Evolutionary conservation across 2,329 filamentous ascomycete species (phyloP), one percentile per base, ranked within the genome.

Genomic region (Fusarium sp.): DNA sequence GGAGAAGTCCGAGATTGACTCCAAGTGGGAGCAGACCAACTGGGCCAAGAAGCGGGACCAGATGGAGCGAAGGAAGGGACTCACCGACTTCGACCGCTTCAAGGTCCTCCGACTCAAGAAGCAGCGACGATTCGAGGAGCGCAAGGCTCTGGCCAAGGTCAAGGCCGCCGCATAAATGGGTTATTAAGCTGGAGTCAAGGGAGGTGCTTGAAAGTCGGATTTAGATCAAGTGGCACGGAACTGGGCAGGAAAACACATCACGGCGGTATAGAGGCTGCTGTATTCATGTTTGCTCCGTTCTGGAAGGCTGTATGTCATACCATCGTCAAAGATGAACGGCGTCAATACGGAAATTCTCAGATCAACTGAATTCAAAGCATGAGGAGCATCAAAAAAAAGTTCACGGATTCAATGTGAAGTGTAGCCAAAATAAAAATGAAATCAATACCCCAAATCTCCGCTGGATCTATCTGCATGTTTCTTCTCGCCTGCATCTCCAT

Each of bases 71-170:
- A 92, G 96, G 88, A 92, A 91, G 86, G 89, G 89, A 79, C 88
- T 99, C 75, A 96, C 91, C 84, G 96, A 99, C 89, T 99, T 99
- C 82, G 96, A 99, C 88, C 92, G 96, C 83, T 99, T 98, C 93
- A 97, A 99, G 92, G 96, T 98, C 79, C 88, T 98, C 90, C 91
- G 95, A 84, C 88, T 98, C 86, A 96, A 95, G 92, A 99, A 99
- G 91, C 94, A 97, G 91, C 93, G 94, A 83, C 92, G 94, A 82
- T 98, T 96, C 86, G 94, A 97, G 89, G 91, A 97, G 85, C 92
- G 92, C 86, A 98, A 97, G 92, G 91, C 93, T 79, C 88, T 96
- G 81, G 93, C 94, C 81, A 97, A 97, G 90, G 86, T 97, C 85
- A 92, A 92, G 87, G 90, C 92, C 78, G 85, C 90, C 77, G 90